Evolutionary conservation across 768 basidiomycete genomes (phyloP).

Genomic region (Lentinula edodes): DNA sequence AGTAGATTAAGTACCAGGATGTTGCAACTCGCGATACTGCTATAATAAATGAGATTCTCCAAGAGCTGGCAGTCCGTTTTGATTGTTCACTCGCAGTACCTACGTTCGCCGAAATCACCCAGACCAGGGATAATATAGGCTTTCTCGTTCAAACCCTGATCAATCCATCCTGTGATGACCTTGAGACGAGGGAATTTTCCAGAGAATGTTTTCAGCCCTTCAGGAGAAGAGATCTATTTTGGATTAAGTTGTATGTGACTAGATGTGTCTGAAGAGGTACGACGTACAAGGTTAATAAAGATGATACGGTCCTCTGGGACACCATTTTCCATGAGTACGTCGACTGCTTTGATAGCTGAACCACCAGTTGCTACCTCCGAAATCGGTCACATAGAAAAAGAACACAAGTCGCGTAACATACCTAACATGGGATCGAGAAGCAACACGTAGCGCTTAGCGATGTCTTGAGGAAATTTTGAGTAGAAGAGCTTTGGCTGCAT

Average conservation of each 20-base stretch:
- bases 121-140: constrained; percentile 89
- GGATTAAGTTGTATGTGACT: neutral
- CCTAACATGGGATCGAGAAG: constrained; percentile 98
- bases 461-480: constrained; percentile 92
- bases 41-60: too few species aligned
- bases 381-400: neutral
- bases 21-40: neutral
- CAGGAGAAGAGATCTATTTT: constrained; percentile 77
- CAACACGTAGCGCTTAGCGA: constrained; percentile 85
- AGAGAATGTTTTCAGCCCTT: constrained; percentile 82
- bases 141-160: constrained; percentile 86
- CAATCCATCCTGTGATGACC: constrained; percentile 94
- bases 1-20: too few species aligned
- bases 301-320: constrained; percentile 94
- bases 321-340: constrained; percentile 85
- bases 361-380: constrained; percentile 76
- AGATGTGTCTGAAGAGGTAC: neutral
- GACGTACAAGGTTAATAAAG: constrained; percentile 82
- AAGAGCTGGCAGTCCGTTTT: neutral
- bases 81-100: constrained; percentile 32
- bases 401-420: constrained; percentile 27
- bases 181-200: constrained; percentile 66
- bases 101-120: constrained; percentile 96
- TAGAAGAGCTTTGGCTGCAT: constrained; percentile 90
- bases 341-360: constrained; percentile 96